phyloP scores from a whole-genome alignment of 306 rosid genomes.

The Acacia melanoxylon region DNA sequence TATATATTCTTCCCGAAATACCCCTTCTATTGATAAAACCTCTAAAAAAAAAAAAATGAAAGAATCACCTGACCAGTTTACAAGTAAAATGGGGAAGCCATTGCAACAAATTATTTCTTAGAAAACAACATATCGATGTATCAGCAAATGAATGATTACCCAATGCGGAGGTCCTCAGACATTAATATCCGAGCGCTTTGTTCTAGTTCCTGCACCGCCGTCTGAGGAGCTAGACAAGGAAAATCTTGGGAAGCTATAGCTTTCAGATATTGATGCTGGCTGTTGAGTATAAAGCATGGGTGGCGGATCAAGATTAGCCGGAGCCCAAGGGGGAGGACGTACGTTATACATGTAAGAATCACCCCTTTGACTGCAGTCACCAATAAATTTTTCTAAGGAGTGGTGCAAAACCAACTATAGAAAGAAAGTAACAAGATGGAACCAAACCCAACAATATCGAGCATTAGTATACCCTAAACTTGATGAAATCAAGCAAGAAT shows the following conservation, averaged over 20 bases:
- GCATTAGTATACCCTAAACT: background rate
- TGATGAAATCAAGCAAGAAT: slow-evolving; percentile 28
- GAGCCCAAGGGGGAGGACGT: slow-evolving; percentile 68
- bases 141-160: background rate
- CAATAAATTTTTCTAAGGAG: background rate
- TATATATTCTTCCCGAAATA: background rate
- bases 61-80: slow-evolving; percentile 11
- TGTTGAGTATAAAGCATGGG: slow-evolving; percentile 71
- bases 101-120: background rate
- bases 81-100: background rate
- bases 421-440: background rate
- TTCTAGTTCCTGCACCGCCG: slow-evolving; percentile 38
- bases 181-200: slow-evolving; percentile 67
- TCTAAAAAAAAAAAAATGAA: background rate
- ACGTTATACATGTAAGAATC: slow-evolving; percentile 55
- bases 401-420: background rate
- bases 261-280: slow-evolving; percentile 62
- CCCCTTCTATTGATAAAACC: background rate
- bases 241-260: slow-evolving; percentile 55
- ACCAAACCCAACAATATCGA: slow-evolving; percentile 2
- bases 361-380: slow-evolving; percentile 37
- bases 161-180: slow-evolving; percentile 30
- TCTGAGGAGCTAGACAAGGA: slow-evolving; percentile 46
- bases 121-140: background rate
- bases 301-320: slow-evolving; percentile 63